Evolutionary conservation across 768 basidiomycete species (phyloP), one percentile per base, ranked within the genome.

Genomic region (Hygrocybe coccinea): DNA sequence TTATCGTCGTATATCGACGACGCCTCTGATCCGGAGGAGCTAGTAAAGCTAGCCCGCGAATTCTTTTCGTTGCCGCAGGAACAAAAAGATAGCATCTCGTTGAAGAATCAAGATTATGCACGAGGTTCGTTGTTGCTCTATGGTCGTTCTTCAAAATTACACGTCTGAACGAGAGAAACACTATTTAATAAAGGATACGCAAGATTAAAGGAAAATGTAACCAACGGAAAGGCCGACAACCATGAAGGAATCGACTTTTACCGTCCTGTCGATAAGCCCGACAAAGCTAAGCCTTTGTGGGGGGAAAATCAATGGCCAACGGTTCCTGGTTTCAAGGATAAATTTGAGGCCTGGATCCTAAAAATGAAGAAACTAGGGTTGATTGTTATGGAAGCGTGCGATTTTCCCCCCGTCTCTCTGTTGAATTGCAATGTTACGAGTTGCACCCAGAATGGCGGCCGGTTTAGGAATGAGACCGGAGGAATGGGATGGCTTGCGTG

Each of bases 221-320:
- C 93, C 0, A 84, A 85, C 60, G 89, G 90, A 7, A 86, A 85
- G 67, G 83, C 85, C 3, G 90, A 94, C 64, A 87, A 85, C 57
- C 90, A 92, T 59, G 92, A 95, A 73, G 90, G 81, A 2, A 67
- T 94, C 37, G 93, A 95, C 63, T 81, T 91, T 51, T 93, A 92
- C 65, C 81, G 76, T 24, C 89, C 89, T 1, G 85, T 88, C 1
- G 77, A 80, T 44, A 72, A 78, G 22, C 84, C 87, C 0, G 84
- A 91, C 65, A 89, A 80, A 69, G 77, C 80, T 8, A 82, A 81
- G 51, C 80, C 83, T 0, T 69, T 95, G 0, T 86, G 87, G 83
- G 93, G 93, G 11, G 82, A 84, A 68, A 97, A 95, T 64, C 91
- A 90, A 57, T 95, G 90, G 87, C 93, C 92, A 0, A 60, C 64